Evolutionary conservation across 441 rosid genomes (phyloP).

Genomic region (Cnidoscolus chayamansa): DNA sequence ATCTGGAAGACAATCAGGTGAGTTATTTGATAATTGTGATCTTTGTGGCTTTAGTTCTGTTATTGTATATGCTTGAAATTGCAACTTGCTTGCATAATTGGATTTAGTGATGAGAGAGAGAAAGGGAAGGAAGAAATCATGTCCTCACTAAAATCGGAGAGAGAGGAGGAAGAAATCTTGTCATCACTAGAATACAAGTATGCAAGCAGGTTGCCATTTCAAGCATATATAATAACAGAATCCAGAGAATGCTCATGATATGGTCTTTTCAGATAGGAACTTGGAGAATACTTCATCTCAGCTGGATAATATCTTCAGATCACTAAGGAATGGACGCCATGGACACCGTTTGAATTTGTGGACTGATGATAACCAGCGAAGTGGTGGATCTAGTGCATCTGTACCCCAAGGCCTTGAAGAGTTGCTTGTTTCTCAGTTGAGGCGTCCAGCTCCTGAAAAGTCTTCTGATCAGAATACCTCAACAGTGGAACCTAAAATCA

Average conservation of each 20-base stretch:
- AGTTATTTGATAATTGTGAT: slow-evolving; percentile 5
- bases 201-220: too few relatives aligned
- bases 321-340: slow-evolving; percentile 88
- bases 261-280: slow-evolving; percentile 53
- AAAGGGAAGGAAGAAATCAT: too few relatives aligned
- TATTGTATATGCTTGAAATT: slow-evolving; percentile 4
- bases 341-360: slow-evolving; percentile 90
- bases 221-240: too few relatives aligned
- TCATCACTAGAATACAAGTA: too few relatives aligned
- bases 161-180: too few relatives aligned
- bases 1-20: slow-evolving; percentile 66
- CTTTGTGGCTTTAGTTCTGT: background rate
- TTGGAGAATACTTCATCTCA: slow-evolving; percentile 49
- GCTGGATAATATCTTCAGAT: slow-evolving; percentile 85
- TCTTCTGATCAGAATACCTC: slow-evolving; percentile 56
- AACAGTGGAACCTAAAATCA: slow-evolving; percentile 47
- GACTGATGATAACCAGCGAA: slow-evolving; percentile 87
- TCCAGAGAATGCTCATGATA: slow-evolving; percentile 42
- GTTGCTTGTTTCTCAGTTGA: slow-evolving; percentile 83
- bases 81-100: background rate
- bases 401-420: slow-evolving; percentile 96
- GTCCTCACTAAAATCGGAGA: too few relatives aligned
- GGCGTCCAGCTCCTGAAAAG: slow-evolving; percentile 61
- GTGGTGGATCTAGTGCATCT: slow-evolving; percentile 71
- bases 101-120: too few relatives aligned